These are phyloP conservation scores for Hermanozyma aechmeae DNA, from an alignment of 805 yeast species.

Conservation along the genomic window DNA sequence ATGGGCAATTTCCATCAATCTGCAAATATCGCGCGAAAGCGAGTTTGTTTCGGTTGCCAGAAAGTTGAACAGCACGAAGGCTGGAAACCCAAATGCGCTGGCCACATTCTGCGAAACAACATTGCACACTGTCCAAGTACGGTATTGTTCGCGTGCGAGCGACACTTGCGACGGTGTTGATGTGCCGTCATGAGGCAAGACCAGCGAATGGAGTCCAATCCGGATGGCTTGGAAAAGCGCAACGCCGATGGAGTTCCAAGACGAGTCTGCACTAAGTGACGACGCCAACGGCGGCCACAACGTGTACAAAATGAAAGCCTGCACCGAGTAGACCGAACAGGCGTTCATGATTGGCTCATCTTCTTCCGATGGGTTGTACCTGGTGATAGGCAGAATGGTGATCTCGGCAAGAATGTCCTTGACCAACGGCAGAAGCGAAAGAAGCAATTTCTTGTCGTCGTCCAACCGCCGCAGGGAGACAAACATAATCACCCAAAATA, in stretches of 20 bases:
- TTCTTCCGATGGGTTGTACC: conserved; percentile 69
- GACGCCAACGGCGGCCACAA: conserved; percentile 97
- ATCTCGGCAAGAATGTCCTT: conserved; percentile 78
- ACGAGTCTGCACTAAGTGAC: conserved; percentile 87
- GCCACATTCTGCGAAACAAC: conserved; percentile 85
- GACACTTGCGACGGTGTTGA: conserved; percentile 25
- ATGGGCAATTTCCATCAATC: conserved; percentile 62
- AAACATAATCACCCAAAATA: conserved; percentile 90
- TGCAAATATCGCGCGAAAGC: conserved; percentile 64
- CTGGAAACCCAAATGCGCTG: conserved; percentile 89
- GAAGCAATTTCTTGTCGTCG: conserved; percentile 34
- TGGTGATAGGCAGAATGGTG: conserved; percentile 81
- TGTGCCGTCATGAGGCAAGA: conserved; percentile 2
- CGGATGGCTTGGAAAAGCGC: conserved; percentile 90
- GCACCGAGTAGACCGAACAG: conserved; percentile 88
- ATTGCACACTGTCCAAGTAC: conserved; percentile 93
- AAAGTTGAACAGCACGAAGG: conserved; percentile 78
- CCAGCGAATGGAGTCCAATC: conserved; percentile 76
- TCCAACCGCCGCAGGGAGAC: conserved; percentile 65
- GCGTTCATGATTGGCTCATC: conserved; percentile 81
- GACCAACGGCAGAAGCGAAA: conserved; percentile 57
- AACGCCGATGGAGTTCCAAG: conserved; percentile 91
- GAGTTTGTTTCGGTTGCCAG: conserved; percentile 40
- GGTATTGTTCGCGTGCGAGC: conserved; percentile 63
- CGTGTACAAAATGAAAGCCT: conserved; percentile 80